Evolutionary conservation across 169 alveolate genomes (phyloP).

Genomic region (Plasmodium coatneyi): DNA sequence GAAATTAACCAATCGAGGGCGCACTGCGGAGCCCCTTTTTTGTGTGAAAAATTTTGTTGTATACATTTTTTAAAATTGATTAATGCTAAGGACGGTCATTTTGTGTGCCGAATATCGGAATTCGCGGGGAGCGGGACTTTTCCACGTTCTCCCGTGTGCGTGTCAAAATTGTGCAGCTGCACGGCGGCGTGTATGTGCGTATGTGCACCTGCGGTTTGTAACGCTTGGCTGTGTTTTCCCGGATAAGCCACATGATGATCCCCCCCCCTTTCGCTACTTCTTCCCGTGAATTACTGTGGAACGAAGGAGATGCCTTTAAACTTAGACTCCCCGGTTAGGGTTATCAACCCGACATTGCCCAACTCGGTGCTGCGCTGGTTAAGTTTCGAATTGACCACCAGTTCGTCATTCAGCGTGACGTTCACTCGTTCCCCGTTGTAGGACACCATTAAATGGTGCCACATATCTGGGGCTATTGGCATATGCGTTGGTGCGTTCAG

Average conservation of each 20-base stretch:
- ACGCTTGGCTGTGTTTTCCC: neutral
- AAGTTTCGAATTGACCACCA: slow-evolving; percentile 16
- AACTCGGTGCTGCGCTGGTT: slow-evolving; percentile 12
- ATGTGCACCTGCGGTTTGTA: neutral
- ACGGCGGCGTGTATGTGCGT: neutral
- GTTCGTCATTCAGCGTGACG: slow-evolving; percentile 48
- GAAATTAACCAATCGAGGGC: neutral
- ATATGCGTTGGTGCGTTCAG: slow-evolving; percentile 64
- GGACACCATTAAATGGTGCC: slow-evolving; percentile 43
- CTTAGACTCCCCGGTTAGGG: slow-evolving; percentile 49
- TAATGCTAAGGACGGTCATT: neutral
- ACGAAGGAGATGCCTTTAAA: slow-evolving; percentile 25
- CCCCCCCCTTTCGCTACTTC: neutral
- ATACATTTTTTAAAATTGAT: neutral
- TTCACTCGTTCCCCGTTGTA: slow-evolving; percentile 38
- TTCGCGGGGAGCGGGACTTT: neutral
- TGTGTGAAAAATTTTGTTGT: neutral
- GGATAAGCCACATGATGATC: neutral
- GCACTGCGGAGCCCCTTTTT: neutral
- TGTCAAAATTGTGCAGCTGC: neutral
- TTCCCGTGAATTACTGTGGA: neutral
- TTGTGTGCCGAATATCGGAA: neutral
- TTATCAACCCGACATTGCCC: slow-evolving; percentile 51
- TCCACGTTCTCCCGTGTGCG: neutral
- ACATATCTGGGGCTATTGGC: slow-evolving; percentile 26